Base-by-base conservation (phyloP, 2,329 filamentous ascomycete species). In the Calonectria fujianensis region DNA sequence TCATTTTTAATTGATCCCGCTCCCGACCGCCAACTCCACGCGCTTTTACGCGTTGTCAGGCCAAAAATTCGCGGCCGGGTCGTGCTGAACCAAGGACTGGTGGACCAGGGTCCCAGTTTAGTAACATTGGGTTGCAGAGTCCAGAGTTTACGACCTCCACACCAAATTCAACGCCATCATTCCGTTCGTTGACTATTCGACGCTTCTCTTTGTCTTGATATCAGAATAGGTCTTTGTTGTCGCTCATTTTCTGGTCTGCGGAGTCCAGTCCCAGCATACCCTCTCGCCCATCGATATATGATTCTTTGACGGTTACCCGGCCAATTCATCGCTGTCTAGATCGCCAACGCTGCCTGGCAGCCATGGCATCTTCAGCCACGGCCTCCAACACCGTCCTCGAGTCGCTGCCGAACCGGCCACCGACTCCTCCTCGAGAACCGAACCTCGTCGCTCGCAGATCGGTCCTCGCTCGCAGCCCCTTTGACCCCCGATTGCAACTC, bases 371-470 rank as follows among this genome's bases (percentile, higher is more conserved):
- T 85, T 84, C 84, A 84, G 84, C 83, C 76, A 75, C 81, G 82
- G 83, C 82, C 78, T 76, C 83, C 75, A 80, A 80, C 75, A 80
- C 75, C 39, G 66, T 87, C 80, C 85, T 92, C 79, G 89, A 91
- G 76, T 86, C 88, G 72, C 86, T 92, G 69, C 86, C 89, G 76
- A 84, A 90, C 75, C 89, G 91, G 83, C 92, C 92, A 32, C 92
- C 93, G n/a, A 94, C 92, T 41, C 92, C 93, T 61, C 92, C 92
- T n/a, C 89, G 89, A 78, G 91, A 91, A 82, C 85, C 88, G 45
- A 84, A 83, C 37, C 82, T 83, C 78, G 79, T 81, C 35, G 78
- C 82, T 37, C 78, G 82, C 67, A 87, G 86, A 76, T 80, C 84
- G 48, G 78, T 83, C n/a, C 79, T 85, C 57, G 80, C 83, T 76